These are phyloP conservation scores for Aeschynomene evenia DNA, from an alignment of 306 rosid species.

Conservation along the genomic window DNA sequence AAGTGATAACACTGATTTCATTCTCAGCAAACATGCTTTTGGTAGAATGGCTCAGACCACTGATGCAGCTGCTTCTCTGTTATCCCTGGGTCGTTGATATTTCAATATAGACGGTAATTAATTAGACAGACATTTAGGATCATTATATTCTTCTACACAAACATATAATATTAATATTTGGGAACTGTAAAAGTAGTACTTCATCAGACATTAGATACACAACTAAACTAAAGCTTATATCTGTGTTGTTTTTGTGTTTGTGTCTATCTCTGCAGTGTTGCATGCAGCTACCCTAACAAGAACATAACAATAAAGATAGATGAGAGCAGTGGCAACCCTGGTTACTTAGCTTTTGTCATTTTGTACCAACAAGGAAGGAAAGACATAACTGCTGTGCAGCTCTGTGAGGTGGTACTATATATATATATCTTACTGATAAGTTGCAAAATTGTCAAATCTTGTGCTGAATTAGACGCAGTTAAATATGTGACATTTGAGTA, in stretches of 20 bases:
- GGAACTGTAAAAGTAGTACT: too few relatives aligned
- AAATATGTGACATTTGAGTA: background rate
- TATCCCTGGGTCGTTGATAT: conserved; percentile 54
- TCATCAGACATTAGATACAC: background rate
- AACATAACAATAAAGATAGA: conserved; percentile 72
- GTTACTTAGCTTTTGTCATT: conserved; percentile 69
- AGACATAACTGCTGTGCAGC: conserved; percentile 77
- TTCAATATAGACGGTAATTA: conserved; percentile 68
- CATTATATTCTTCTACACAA: too few relatives aligned
- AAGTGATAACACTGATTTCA: conserved; percentile 57
- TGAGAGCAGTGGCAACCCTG: conserved; percentile 57
- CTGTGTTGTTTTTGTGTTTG: background rate
- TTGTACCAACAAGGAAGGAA: conserved; percentile 76
- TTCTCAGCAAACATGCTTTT: conserved; percentile 61
- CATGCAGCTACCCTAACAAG: conserved; percentile 72
- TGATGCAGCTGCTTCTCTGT: conserved; percentile 48
- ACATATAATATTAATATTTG: too few relatives aligned
- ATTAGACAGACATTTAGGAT: too few relatives aligned
- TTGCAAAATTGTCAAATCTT: background rate
- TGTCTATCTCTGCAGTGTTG: conserved; percentile 42
- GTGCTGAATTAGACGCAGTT: background rate
- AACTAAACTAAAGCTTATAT: background rate
- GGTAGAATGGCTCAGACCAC: conserved; percentile 64
- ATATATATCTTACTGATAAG: background rate
- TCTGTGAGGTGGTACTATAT: conserved; percentile 55